Evolutionary conservation across 2,329 filamentous ascomycete species (phyloP).

Genomic region (Alternaria angustiovoidea): DNA sequence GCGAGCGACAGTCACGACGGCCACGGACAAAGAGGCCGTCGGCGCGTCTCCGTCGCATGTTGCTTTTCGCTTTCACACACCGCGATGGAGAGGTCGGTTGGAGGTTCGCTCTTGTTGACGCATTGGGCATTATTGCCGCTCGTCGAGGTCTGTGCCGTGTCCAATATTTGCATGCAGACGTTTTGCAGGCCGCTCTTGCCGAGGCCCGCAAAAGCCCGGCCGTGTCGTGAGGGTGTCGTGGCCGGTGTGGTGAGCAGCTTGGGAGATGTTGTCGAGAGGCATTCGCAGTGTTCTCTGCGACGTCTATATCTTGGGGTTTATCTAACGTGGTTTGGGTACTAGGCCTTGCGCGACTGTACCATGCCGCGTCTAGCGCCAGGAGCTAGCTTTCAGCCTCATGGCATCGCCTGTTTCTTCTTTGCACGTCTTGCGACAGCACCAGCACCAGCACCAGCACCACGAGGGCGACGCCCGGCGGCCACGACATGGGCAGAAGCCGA

Average conservation of each 20-base stretch:
- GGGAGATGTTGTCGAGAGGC: constrained; percentile 5
- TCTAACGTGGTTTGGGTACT: constrained; percentile 32
- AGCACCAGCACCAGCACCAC: constrained; percentile 12
- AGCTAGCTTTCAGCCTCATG: constrained; percentile 43
- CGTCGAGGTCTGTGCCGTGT: constrained; percentile 41
- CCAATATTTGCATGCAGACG: constrained; percentile 47
- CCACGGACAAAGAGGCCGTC: constrained; percentile 3
- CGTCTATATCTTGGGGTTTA: constrained; percentile 18
- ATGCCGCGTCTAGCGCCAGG: constrained; percentile 37
- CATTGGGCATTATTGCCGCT: constrained; percentile 41
- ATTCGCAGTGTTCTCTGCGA: constrained; percentile 2
- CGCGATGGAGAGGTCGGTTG: constrained; percentile 25
- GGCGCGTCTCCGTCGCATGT: constrained; percentile 21
- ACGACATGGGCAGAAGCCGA: constrained; percentile 7
- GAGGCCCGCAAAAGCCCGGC: constrained; percentile 24
- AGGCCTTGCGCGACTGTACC: constrained; percentile 28
- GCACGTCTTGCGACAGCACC: constrained; percentile 26
- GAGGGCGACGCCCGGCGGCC: constrained; percentile 10
- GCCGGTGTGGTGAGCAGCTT: background rate
- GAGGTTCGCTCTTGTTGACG: constrained; percentile 31
- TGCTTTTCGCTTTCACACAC: constrained; percentile 29
- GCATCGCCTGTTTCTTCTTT: constrained; percentile 35
- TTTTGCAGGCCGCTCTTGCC: constrained; percentile 34
- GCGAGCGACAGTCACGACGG: background rate
- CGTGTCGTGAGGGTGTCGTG: constrained; percentile 14